Conservation (phyloP, 1,284 basidiomycete species). For the Tilletia setariae region DNA sequence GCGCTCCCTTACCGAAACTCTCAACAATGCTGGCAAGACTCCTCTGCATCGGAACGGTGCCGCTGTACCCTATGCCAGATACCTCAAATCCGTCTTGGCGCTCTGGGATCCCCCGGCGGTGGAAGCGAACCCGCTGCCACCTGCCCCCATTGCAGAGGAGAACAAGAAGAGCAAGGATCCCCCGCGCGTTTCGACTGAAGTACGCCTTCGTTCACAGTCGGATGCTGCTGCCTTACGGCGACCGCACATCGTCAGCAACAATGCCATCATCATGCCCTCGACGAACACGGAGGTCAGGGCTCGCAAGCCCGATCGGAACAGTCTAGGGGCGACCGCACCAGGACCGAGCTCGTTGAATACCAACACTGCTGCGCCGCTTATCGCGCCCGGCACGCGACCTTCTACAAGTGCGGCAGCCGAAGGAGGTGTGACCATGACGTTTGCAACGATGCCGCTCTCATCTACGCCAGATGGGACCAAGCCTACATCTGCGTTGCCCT, state of each 20-base stretch:
- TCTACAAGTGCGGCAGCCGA: not conserved
- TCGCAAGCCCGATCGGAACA: not conserved
- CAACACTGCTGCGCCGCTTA: not conserved
- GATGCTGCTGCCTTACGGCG: conserved; percentile 19
- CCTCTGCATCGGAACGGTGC: conserved; percentile 43
- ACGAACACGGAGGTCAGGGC: not conserved
- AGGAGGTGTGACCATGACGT: not conserved
- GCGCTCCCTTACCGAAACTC: conserved; percentile 27
- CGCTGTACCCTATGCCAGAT: conserved; percentile 38
- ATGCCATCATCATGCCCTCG: conserved; percentile 12
- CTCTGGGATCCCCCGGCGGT: conserved; percentile 2
- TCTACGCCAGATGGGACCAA: not conserved
- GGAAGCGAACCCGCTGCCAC: not conserved
- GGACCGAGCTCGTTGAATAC: not conserved
- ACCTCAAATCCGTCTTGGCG: conserved; percentile 36
- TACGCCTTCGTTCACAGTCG: not conserved
- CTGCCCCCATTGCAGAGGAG: conserved; percentile 5
- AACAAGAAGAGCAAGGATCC: conserved; percentile 4
- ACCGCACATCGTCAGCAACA: conserved; percentile 17
- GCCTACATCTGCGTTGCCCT: too few species aligned
- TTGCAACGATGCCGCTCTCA: not conserved
- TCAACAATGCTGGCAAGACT: conserved; percentile 40
- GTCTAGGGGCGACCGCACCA: not conserved
- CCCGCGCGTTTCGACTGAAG: not conserved
- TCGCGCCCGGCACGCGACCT: not conserved